Base-by-base conservation (phyloP, 129 eudicot species). In the Helianthus tuberosus region DNA sequence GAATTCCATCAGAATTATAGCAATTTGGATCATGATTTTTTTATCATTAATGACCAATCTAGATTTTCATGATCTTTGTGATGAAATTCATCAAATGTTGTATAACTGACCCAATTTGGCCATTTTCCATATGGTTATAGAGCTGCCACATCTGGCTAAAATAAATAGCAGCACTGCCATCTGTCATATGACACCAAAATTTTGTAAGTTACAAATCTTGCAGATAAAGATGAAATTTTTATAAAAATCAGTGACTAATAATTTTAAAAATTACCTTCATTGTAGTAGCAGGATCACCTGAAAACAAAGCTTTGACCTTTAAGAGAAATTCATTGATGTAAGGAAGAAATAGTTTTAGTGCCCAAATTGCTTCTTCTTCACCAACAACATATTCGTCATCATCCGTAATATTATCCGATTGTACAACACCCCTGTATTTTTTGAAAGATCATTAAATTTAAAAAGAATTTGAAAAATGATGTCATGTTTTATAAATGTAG, bases 231-330 rank as follows among this genome's bases (percentile, higher is more conserved):
- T 80, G 73, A 38, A 67, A 8, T 20, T 58, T 5, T 14, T 76
- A 75, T 49, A 11, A 74, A 65, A 71, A 50, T 69, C 59, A 64
- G 65, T 74, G 79, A 67, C 51, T 44, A 59, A 5, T 11, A n/a
- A 49, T 4, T 7, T 7, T 11, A 49, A 4, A 32, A 9, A 5
- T 35, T 41, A 90, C 98, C 98, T 93, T 93, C 98, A 93, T 90
- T 60, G 98, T 93, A 49, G 89, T 90, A n/a, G 92, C 79, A 75
- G 98, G 98, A 86, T 93, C 93, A 64, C 98, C 98, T 27, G 96
- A 93, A 75, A 93, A 93, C 66, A 93, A 86, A 41, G 89, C 96
- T 90, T 84, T 93, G 17, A 93, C 66, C 66, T 93, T 90, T 44
- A 83, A 60, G 27, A 93, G 88, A 71, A 84, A 93, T 81, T 93